Base-by-base conservation (phyloP, 2,329 filamentous ascomycete species). In the Botrytis elliptica region DNA sequence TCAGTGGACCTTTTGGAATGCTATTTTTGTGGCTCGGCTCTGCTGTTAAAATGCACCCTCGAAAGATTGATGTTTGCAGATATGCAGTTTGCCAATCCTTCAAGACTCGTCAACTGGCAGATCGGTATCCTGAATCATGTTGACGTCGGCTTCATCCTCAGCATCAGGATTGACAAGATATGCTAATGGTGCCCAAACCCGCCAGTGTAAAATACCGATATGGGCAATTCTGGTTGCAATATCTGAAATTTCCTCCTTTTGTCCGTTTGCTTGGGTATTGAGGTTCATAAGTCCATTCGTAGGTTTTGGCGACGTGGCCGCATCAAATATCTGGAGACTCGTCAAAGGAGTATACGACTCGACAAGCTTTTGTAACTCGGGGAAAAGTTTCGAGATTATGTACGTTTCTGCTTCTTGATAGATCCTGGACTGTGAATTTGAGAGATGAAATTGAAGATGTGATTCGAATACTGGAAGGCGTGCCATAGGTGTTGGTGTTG, bases 151-250 rank as follows among this genome's bases (percentile, higher is more conserved):
- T 16, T 78, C 75, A 5, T 79, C 77, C 18, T 78, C 77, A 4
- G 73, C 76, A 70, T 79, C 77, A 5, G 79, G 79, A 74, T 80
- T 76, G 4, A 80, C 78, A 33, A 81, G 77, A 80, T 97, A 97
- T 20, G 92, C 89, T 71, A 97, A 85, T 3, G 89, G 88, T 1
- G 89, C 88, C 94, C 95, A 98, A 4, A 97, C 92, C 67, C 93
- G 88, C 94, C 95, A 98, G 82, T 98, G 94, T 38, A 98, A 84
- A 9, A 96, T 87, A 22, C 93, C 90, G 63, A 98, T 89, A 80
- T 98, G 95, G 9, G 93, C 91, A 69, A 97, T 86, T 64, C 93
- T 90, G 63, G 90, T 91, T 1, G 93, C 90, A 81, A 97, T 89
- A 74, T 94, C 91, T 62, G 87, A 86, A 55, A 92, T 76, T 36